A percentile compares a stretch with the other conserved stretches of the same genome.
These are phyloP conservation scores for Cokeromyces recurvatus DNA, from an alignment of 371 early-diverging fungal species.

Conservation along the genomic window DNA sequence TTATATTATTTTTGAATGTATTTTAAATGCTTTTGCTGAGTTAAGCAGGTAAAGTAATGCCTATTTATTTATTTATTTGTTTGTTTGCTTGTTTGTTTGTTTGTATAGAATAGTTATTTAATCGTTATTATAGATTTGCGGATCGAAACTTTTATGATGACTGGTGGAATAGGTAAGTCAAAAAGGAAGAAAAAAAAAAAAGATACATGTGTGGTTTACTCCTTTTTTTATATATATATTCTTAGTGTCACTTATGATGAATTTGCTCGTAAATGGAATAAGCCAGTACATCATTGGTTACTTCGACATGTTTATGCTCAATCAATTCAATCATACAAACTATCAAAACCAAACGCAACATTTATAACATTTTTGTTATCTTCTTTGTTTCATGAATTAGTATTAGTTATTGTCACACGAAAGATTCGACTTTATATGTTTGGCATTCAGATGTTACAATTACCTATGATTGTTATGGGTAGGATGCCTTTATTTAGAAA, in stretches of 20 bases:
- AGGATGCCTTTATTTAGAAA: constrained; percentile 50
- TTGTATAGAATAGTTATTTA: too few relatives aligned
- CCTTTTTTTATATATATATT: too few relatives aligned
- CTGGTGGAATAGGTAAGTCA: constrained; percentile 98
- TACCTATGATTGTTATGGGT: constrained; percentile 80
- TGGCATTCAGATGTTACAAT: constrained; percentile 82
- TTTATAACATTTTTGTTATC: constrained; percentile 82
- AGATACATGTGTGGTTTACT: too few relatives aligned
- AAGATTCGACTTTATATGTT: constrained; percentile 77
- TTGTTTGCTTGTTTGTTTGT: too few relatives aligned
- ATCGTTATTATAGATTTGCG: constrained; percentile 59
- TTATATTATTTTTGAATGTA: constrained; percentile 91
- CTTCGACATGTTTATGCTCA: constrained; percentile 87
- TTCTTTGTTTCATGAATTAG: constrained; percentile 87
- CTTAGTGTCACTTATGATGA: constrained; percentile 80
- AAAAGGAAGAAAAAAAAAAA: too few relatives aligned
- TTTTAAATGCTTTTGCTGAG: constrained; percentile 92
- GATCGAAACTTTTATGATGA: constrained; percentile 95
- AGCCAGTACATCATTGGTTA: constrained; percentile 92
- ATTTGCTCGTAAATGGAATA: constrained; percentile 97
- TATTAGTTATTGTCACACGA: constrained; percentile 68
- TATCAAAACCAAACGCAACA: constrained; percentile 65
- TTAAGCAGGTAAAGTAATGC: constrained; percentile 56
- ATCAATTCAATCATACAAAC: constrained; percentile 65
- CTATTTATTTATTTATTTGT: too few relatives aligned